phyloP scores from a whole-genome alignment of 495 filamentous ascomycete genomes.

The Daldinia bambusicola region DNA sequence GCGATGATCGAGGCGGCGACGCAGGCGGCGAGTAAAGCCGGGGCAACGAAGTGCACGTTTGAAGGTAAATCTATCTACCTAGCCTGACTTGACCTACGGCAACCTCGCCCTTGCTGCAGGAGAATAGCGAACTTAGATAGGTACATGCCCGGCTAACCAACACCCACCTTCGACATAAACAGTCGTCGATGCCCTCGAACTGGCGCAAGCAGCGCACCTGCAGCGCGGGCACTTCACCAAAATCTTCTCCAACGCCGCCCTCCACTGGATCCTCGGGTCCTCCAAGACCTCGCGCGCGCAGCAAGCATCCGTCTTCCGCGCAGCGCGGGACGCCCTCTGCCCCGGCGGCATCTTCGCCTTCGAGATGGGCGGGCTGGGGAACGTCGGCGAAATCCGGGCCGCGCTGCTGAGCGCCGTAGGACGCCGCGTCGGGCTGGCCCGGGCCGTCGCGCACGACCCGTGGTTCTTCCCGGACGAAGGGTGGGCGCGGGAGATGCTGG shows the following conservation, averaged over 20 bases:
- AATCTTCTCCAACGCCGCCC: constrained; percentile 80
- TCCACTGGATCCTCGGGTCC: constrained; percentile 78
- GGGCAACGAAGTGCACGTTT: constrained; percentile 53
- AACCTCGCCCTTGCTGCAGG: background rate
- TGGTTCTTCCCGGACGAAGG: constrained; percentile 80
- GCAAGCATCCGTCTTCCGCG: constrained; percentile 55
- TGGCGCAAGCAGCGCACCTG: constrained; percentile 38
- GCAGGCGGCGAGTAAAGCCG: constrained; percentile 40
- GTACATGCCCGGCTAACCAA: background rate
- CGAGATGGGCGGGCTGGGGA: constrained; percentile 79
- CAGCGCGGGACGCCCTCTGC: constrained; percentile 60
- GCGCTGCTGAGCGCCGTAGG: constrained; percentile 65
- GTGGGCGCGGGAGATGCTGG: constrained; percentile 63
- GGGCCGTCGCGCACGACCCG: constrained; percentile 63
- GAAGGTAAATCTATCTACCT: constrained; percentile 51
- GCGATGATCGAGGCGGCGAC: constrained; percentile 71
- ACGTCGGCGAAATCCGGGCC: constrained; percentile 71
- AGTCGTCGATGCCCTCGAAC: constrained; percentile 54
- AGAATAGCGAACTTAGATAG: background rate
- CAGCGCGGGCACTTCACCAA: constrained; percentile 62
- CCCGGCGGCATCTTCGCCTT: constrained; percentile 71
- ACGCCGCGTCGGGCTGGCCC: constrained; percentile 61
- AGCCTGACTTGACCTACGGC: background rate
- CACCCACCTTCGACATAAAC: background rate
- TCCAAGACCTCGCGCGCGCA: constrained; percentile 32